Evolutionary conservation across 352 stramenopile genomes (phyloP).

Genomic region (Phytophthora rubi): DNA sequence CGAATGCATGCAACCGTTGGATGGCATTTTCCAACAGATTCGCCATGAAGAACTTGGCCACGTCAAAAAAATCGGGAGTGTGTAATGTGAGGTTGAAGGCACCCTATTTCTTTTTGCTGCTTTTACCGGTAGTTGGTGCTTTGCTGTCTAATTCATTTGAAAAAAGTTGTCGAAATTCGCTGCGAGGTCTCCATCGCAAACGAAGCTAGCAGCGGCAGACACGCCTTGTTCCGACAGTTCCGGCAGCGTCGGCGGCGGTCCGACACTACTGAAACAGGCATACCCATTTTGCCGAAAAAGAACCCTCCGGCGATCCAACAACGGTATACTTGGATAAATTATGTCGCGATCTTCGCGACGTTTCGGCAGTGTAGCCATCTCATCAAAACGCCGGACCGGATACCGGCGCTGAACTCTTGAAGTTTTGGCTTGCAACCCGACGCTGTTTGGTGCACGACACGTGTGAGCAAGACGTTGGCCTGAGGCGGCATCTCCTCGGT

Average conservation of each 20-base stretch:
- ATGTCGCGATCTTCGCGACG: slow-evolving; percentile 4
- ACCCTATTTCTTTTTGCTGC: too few relatives aligned
- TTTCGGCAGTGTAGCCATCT: slow-evolving; percentile 17
- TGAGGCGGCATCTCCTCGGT: too few relatives aligned
- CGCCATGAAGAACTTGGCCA: too few relatives aligned
- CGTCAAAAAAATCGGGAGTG: too few relatives aligned
- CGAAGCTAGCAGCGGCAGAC: not conserved
- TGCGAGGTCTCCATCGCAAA: too few relatives aligned
- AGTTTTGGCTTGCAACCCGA: slow-evolving; percentile 1
- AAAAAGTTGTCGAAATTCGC: too few relatives aligned
- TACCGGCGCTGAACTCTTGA: slow-evolving; percentile 22
- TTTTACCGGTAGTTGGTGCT: too few relatives aligned
- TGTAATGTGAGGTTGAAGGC: too few relatives aligned
- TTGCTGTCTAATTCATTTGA: too few relatives aligned
- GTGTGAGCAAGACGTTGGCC: not conserved
- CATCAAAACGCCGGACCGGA: slow-evolving; percentile 4
- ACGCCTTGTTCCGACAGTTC: slow-evolving; percentile 1
- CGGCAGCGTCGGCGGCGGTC: too few relatives aligned
- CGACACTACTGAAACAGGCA: not conserved
- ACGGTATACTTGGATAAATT: slow-evolving; percentile 11
- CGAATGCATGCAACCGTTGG: too few relatives aligned
- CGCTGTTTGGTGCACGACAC: not conserved
- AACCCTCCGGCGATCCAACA: not conserved
- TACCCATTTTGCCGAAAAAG: slow-evolving; percentile 5
- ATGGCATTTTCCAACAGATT: too few relatives aligned